Conservation (phyloP, 2,329 filamentous ascomycete species). For the Ascochyta rabiei region DNA sequence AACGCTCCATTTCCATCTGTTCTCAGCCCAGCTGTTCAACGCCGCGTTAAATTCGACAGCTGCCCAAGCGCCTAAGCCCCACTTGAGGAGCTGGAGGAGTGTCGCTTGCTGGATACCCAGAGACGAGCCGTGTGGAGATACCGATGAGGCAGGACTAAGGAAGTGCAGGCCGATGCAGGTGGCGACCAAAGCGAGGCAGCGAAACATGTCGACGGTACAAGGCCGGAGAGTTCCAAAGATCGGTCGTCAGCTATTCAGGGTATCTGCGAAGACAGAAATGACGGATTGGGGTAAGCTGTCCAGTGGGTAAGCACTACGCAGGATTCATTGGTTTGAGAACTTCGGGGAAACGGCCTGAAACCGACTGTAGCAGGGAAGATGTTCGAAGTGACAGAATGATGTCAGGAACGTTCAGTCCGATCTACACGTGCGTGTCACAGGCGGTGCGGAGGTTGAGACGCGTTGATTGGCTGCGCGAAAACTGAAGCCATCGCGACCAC, state of each 20-base stretch:
- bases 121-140: slow-evolving; percentile 23
- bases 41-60: slow-evolving; percentile 33
- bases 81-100: slow-evolving; percentile 35
- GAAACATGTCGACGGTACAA: slow-evolving; percentile 24
- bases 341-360: not conserved
- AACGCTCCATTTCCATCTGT: slow-evolving; percentile 48
- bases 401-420: not conserved
- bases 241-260: not conserved
- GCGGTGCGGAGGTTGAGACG: slow-evolving; percentile 5
- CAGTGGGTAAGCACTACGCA: slow-evolving; percentile 6
- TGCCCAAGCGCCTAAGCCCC: slow-evolving; percentile 31
- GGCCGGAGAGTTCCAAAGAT: slow-evolving; percentile 1
- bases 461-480: slow-evolving; percentile 21
- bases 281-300: not conserved
- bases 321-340: not conserved
- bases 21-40: slow-evolving; percentile 42
- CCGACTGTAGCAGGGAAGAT: not conserved
- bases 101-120: slow-evolving; percentile 29
- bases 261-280: slow-evolving; percentile 7
- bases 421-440: too few relatives aligned
- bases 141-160: slow-evolving; percentile 26
- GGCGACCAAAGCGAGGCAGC: slow-evolving; percentile 24
- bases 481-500: slow-evolving; percentile 12
- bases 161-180: slow-evolving; percentile 25
- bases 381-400: not conserved